A percentile compares a stretch with the other conserved stretches of the same genome.
phyloP scores from a whole-genome alignment of 495 filamentous ascomycete species.

The Lepraria neglecta region DNA sequence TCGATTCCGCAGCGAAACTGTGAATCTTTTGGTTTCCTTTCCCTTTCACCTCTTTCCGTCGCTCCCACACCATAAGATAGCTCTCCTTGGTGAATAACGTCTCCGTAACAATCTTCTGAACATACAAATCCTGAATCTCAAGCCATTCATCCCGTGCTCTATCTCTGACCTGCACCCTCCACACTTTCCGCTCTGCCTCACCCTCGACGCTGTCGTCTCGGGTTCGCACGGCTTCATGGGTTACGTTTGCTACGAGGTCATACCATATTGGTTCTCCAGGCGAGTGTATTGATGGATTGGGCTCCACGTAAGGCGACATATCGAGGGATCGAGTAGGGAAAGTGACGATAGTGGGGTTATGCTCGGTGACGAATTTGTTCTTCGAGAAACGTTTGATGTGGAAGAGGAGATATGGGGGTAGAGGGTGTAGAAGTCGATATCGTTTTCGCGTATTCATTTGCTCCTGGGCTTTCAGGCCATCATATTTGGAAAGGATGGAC shows the following conservation, averaged over 20 bases:
- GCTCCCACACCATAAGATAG: constrained; percentile 96
- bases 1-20: not conserved
- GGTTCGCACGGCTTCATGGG: constrained; percentile 72
- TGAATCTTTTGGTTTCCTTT: constrained; percentile 30
- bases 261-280: constrained; percentile 86
- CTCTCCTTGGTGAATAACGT: constrained; percentile 86
- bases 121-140: constrained; percentile 88
- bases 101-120: constrained; percentile 78
- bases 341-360: constrained; percentile 97
- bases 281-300: constrained; percentile 53
- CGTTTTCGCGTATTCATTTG: constrained; percentile 77
- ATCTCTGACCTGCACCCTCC: constrained; percentile 63
- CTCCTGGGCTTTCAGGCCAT: constrained; percentile 81
- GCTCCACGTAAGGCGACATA: constrained; percentile 81
- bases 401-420: constrained; percentile 87
- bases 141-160: constrained; percentile 74
- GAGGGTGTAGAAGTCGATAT: constrained; percentile 84
- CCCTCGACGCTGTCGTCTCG: constrained; percentile 69
- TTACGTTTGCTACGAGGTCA: constrained; percentile 90
- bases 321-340: constrained; percentile 78
- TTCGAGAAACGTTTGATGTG: constrained; percentile 95
- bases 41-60: constrained; percentile 53
- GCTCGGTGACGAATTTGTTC: constrained; percentile 93
- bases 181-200: constrained; percentile 76
- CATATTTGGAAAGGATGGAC: constrained; percentile 88